phyloP scores from a whole-genome alignment of 1,139 yeast genomes.

The Scheffersomyces titani region DNA sequence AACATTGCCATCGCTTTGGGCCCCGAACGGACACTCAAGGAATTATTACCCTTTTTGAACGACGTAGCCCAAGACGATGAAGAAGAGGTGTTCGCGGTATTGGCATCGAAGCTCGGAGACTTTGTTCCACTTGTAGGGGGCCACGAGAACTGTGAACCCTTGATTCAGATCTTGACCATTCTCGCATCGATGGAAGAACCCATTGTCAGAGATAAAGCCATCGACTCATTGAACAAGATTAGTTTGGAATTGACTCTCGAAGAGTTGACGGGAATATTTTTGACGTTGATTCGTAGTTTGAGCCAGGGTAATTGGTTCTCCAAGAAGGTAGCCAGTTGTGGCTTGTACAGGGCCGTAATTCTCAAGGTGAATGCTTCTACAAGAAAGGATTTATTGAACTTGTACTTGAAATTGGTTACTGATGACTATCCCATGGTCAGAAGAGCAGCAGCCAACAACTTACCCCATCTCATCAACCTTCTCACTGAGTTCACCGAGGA shows the following conservation, averaged over 20 bases:
- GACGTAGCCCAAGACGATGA: constrained; percentile 96
- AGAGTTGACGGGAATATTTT: constrained; percentile 67
- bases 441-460: constrained; percentile 85
- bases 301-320: constrained; percentile 95
- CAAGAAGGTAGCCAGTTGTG: constrained; percentile 88
- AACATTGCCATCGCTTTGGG: constrained; percentile 96
- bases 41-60: constrained; percentile 80
- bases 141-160: constrained; percentile 67
- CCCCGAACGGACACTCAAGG: constrained; percentile 87
- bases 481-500: constrained; percentile 42
- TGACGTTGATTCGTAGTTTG: constrained; percentile 75
- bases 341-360: constrained; percentile 75
- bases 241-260: constrained; percentile 64
- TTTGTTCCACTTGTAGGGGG: constrained; percentile 92
- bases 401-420: constrained; percentile 69
- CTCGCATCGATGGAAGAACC: constrained; percentile 97
- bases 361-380: constrained; percentile 55
- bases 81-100: constrained; percentile 93
- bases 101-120: constrained; percentile 87
- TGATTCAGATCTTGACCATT: constrained; percentile 84
- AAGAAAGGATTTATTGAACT: constrained; percentile 62
- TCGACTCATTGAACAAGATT: constrained; percentile 75
- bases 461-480: constrained; percentile 70
- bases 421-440: constrained; percentile 99
- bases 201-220: constrained; percentile 94